phyloP scores from a whole-genome alignment of 805 yeast genomes.

The Wickerhamomyces canadensis region DNA sequence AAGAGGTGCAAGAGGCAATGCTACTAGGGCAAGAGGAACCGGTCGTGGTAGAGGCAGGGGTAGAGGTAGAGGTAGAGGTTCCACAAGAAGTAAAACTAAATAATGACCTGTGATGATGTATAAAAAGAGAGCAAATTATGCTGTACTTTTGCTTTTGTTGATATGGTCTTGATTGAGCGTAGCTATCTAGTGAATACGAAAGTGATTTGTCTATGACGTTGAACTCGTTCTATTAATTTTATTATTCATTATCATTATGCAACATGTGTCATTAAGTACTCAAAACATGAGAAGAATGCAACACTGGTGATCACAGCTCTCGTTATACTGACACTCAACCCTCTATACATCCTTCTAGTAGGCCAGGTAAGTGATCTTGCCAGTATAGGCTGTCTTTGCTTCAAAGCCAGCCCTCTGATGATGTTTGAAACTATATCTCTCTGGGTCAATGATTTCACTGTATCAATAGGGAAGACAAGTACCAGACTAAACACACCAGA shows the following conservation, averaged over 20 bases:
- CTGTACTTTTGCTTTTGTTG: no score
- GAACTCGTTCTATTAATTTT: not conserved
- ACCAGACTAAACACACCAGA: constrained; percentile 77
- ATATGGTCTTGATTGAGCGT: no score
- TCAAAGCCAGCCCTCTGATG: constrained; percentile 45
- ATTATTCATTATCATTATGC: constrained; percentile 23
- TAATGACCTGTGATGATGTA: no score
- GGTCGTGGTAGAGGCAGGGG: constrained; percentile 1
- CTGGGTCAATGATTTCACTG: constrained; percentile 70
- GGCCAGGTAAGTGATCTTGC: constrained; percentile 33
- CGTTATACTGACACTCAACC: constrained; percentile 67
- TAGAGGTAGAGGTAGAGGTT: not conserved
- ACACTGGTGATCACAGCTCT: constrained; percentile 70
- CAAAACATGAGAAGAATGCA: constrained; percentile 71
- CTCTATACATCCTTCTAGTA: constrained; percentile 58
- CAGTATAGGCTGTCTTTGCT: constrained; percentile 30
- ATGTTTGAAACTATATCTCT: constrained; percentile 67
- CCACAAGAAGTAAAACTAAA: not conserved
- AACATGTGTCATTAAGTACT: constrained; percentile 55
- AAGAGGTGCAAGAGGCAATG: constrained; percentile 4
- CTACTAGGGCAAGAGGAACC: not conserved
- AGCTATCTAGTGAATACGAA: no score
- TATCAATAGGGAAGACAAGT: constrained; percentile 74
- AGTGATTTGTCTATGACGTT: not conserved
- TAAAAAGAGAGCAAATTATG: no score